These are phyloP conservation scores for Candida pseudocylindracea DNA, from an alignment of 1,139 yeast species.

Conservation along the genomic window DNA sequence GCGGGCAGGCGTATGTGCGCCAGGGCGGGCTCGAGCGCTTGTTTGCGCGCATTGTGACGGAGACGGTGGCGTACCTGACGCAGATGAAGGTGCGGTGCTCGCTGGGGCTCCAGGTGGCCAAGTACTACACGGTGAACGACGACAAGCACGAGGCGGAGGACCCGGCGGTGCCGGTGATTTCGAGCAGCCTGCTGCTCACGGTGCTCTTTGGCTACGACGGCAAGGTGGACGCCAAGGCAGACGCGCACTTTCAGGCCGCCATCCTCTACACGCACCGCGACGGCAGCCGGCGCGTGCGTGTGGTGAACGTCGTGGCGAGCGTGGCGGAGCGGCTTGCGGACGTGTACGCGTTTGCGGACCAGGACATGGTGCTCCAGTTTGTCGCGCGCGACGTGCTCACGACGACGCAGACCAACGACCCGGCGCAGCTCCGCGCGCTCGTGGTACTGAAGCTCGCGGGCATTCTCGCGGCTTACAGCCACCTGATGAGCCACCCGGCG, in stretches of 20 bases:
- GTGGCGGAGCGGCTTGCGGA: slow-evolving; percentile 57
- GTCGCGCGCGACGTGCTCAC: slow-evolving; percentile 49
- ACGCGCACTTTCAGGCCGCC: slow-evolving; percentile 86
- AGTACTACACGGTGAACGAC: slow-evolving; percentile 19
- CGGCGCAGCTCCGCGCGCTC: slow-evolving; percentile 38
- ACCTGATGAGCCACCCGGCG: slow-evolving; percentile 26
- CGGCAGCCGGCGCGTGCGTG: slow-evolving; percentile 71
- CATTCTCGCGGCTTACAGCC: slow-evolving; percentile 58
- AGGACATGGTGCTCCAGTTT: slow-evolving; percentile 56
- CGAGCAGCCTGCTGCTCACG: slow-evolving; percentile 44
- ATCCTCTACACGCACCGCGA: slow-evolving; percentile 54
- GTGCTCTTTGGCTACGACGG: slow-evolving; percentile 64
- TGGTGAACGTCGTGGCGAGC: slow-evolving; percentile 61
- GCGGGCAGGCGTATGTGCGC: slow-evolving; percentile 31
- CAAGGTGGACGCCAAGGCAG: slow-evolving; percentile 43
- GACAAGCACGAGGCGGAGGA: slow-evolving; percentile 10
- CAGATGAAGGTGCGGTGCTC: slow-evolving; percentile 76
- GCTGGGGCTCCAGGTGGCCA: slow-evolving; percentile 66
- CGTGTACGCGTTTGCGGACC: slow-evolving; percentile 66
- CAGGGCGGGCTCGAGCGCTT: slow-evolving; percentile 47
- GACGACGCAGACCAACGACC: slow-evolving; percentile 35
- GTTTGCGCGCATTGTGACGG: slow-evolving; percentile 30
- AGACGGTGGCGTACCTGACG: slow-evolving; percentile 39
- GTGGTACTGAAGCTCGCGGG: slow-evolving; percentile 46
- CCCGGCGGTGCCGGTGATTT: slow-evolving; percentile 49